Evolutionary conservation across 2,329 filamentous ascomycete genomes (phyloP).

Genomic region (Onygenales sp.): DNA sequence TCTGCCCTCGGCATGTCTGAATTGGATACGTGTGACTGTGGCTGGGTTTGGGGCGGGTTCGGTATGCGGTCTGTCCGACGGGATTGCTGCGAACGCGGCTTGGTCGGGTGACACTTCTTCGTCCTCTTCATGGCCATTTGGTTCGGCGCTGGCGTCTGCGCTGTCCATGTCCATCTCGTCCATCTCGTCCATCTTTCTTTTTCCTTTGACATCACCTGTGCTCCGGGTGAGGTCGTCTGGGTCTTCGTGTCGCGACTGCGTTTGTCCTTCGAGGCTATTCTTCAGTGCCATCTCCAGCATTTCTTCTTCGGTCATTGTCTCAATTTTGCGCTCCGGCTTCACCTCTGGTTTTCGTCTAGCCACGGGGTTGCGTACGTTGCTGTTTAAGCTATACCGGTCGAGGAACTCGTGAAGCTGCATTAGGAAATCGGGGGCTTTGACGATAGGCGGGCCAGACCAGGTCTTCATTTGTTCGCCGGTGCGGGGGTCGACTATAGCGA

Average conservation of each 20-base stretch:
- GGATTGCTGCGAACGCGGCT: slow-evolving; percentile 59
- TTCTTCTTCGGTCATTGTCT: slow-evolving; percentile 90
- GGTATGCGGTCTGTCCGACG: slow-evolving; percentile 60
- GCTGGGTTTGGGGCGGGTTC: slow-evolving; percentile 66
- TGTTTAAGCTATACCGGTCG: slow-evolving; percentile 87
- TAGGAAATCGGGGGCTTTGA: slow-evolving; percentile 68
- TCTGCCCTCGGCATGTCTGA: slow-evolving; percentile 73
- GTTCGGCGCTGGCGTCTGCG: slow-evolving; percentile 20
- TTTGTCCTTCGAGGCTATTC: slow-evolving; percentile 63
- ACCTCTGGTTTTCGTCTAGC: slow-evolving; percentile 65
- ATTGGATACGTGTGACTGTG: slow-evolving; percentile 80
- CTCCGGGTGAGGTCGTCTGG: slow-evolving; percentile 80
- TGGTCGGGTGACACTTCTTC: slow-evolving; percentile 21
- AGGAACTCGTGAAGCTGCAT: slow-evolving; percentile 91
- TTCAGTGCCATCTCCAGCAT: slow-evolving; percentile 91
- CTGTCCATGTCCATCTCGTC: slow-evolving; percentile 28
- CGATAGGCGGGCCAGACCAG: slow-evolving; percentile 79
- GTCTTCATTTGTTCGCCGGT: slow-evolving; percentile 96
- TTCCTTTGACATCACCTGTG: slow-evolving; percentile 35
- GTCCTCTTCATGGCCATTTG: slow-evolving; percentile 20
- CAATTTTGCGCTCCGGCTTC: slow-evolving; percentile 62
- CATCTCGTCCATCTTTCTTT: slow-evolving; percentile 46
- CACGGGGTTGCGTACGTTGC: slow-evolving; percentile 86
- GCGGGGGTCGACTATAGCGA: slow-evolving; percentile 87
- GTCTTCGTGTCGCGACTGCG: slow-evolving; percentile 52